phyloP scores from a whole-genome alignment of 2,329 filamentous ascomycete genomes.

The Scedosporium minutisporum region DNA sequence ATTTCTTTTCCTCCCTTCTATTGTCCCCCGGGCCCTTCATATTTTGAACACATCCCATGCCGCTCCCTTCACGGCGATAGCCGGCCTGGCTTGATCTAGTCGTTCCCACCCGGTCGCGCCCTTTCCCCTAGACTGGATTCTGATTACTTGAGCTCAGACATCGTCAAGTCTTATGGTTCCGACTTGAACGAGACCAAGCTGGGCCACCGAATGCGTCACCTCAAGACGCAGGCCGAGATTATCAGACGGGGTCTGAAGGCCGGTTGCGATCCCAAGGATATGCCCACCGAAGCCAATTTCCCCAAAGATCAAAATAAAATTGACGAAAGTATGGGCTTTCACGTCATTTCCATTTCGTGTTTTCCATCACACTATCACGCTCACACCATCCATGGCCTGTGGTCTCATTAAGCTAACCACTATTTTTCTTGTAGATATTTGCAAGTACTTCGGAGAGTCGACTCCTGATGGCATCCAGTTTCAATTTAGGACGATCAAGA shows the following conservation, averaged over 20 bases:
- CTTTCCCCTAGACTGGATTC: slow-evolving; percentile 4
- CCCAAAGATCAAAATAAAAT: slow-evolving; percentile 27
- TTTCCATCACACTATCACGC: not conserved
- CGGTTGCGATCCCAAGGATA: slow-evolving; percentile 32
- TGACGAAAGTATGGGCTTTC: slow-evolving; percentile 15
- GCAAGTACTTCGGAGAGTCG: slow-evolving; percentile 49
- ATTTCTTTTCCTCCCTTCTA: not conserved
- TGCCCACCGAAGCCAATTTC: slow-evolving; percentile 25
- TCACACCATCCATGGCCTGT: not conserved
- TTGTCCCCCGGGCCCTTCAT: not conserved
- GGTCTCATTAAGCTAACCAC: not conserved
- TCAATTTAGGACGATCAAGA: slow-evolving; percentile 48
- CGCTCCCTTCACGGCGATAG: slow-evolving; percentile 5
- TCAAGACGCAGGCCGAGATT: slow-evolving; percentile 31
- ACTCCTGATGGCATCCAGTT: slow-evolving; percentile 49
- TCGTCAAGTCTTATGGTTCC: slow-evolving; percentile 37
- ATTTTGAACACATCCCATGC: not conserved
- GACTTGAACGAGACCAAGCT: slow-evolving; percentile 36
- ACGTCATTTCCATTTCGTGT: not conserved
- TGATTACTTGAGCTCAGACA: slow-evolving; percentile 25
- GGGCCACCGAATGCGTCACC: slow-evolving; percentile 41
- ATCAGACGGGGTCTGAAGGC: slow-evolving; percentile 24
- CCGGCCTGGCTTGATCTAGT: slow-evolving; percentile 5
- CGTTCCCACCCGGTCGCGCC: not conserved
- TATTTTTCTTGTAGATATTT: slow-evolving; percentile 36